Evolutionary conservation across 495 filamentous ascomycete species (phyloP).

Genomic region (Trichoderma virens): DNA sequence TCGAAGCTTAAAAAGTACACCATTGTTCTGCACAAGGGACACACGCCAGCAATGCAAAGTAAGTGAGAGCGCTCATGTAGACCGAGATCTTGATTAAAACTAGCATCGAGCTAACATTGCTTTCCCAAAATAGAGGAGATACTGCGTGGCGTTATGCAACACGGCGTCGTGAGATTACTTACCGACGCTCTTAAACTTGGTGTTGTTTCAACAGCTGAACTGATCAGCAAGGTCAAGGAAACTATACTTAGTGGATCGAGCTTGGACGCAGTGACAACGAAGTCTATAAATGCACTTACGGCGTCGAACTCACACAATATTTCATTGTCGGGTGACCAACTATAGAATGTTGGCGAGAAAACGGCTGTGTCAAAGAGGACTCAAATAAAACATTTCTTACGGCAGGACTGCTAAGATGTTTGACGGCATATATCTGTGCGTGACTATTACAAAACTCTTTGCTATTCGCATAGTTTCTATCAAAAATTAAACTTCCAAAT

Average conservation of each 20-base stretch:
- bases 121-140: slow-evolving; percentile 20
- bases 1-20: slow-evolving; percentile 28
- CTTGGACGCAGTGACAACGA: slow-evolving; percentile 24
- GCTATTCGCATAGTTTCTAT: too few relatives aligned
- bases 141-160: slow-evolving; percentile 26
- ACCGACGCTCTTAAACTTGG: slow-evolving; percentile 26
- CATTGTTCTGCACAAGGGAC: slow-evolving; percentile 30
- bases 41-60: slow-evolving; percentile 26
- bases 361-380: background rate
- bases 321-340: background rate
- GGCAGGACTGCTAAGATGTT: background rate
- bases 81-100: background rate
- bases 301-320: background rate
- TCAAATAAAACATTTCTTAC: background rate
- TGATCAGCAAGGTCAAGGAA: slow-evolving; percentile 28
- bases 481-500: too few relatives aligned
- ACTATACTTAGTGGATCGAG: slow-evolving; percentile 23
- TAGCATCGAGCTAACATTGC: background rate
- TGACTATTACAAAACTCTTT: too few relatives aligned
- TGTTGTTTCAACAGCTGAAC: slow-evolving; percentile 25
- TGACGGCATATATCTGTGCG: too few relatives aligned
- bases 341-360: background rate
- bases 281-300: slow-evolving; percentile 23
- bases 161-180: slow-evolving; percentile 24
- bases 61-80: background rate